phyloP scores from a whole-genome alignment of 2,329 filamentous ascomycete genomes.

The Cyclaneusma minus region DNA sequence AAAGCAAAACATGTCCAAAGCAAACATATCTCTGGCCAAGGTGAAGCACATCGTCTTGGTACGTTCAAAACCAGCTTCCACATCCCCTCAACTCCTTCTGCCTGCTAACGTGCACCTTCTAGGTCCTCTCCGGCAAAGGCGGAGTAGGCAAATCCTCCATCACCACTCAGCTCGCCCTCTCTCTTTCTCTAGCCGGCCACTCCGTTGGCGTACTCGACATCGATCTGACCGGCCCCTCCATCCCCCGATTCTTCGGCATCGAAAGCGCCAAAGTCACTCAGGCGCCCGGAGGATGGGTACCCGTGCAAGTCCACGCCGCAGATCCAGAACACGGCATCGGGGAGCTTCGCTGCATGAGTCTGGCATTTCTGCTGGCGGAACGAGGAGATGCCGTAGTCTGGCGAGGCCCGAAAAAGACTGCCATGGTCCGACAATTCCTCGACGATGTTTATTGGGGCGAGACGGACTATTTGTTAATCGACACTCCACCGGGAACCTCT shows the following conservation, averaged over 20 bases:
- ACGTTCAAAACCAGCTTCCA: too few species aligned
- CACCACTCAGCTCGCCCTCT: conserved; percentile 90
- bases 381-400: conserved; percentile 89
- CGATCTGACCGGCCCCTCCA: conserved; percentile 90
- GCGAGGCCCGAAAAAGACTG: conserved; percentile 96
- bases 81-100: neutral
- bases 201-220: conserved; percentile 92
- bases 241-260: conserved; percentile 85
- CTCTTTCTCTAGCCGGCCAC: conserved; percentile 69
- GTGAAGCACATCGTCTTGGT: conserved; percentile 69
- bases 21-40: conserved; percentile 50
- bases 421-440: conserved; percentile 95
- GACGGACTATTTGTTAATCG: conserved; percentile 84
- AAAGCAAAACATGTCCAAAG: too few species aligned
- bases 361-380: conserved; percentile 75
- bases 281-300: conserved; percentile 81
- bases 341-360: conserved; percentile 69
- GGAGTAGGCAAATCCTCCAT: conserved; percentile 96
- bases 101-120: conserved; percentile 7
- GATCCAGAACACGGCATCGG: conserved; percentile 36
- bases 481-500: conserved; percentile 89
- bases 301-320: conserved; percentile 64
- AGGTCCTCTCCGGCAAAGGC: conserved; percentile 87
- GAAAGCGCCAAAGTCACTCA: conserved; percentile 83
- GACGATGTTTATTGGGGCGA: conserved; percentile 79